Evolutionary conservation across 495 filamentous ascomycete species (phyloP), one percentile per base, ranked within the genome.

Genomic region (Penicillium paradoxum): DNA sequence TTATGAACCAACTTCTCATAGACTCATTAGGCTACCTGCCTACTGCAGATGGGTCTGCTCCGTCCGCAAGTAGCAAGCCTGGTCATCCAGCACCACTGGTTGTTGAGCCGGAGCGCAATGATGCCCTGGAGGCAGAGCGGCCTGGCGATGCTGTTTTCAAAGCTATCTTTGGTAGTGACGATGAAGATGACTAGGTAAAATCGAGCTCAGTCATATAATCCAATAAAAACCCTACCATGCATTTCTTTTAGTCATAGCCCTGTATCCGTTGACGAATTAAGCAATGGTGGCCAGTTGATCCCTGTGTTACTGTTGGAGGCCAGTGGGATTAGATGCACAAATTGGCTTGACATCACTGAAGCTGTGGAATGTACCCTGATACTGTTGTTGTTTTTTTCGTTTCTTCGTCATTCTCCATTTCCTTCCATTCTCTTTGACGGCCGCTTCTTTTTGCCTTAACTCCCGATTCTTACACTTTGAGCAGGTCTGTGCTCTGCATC

Each of bases 121-220:
- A 93, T 53, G 92, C 93, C 13, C 61, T 98, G 25, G 91, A 95
- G 58, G 88, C 79, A 0, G 79, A 86, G 57, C 83, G 84, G 50
- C 89, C 91, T 4, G 86, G 85, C 2, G 92, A 96, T 41, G 90
- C 86, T n/a, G 85, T 97, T 3, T 95, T 98, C 62, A 88, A 84
- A 65, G 90, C 90, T 18, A 90, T 98, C 14, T 98, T 98, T 76
- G 93, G 92, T 8, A 89, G 88, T 68, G 83, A 86, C 64, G 88
- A 86, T 49, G 87, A 89, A 59, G 86, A 91, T 55, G 86, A 89
- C 5, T 42, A 27, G 24, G 24, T 27, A 51, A n/a, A 43, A 34
- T 18, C 22, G 3, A 22, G 36, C 14, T 15, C 39, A 15, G 14
- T 18, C 7, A 24, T 13, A 18, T 25, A 11, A 38, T 38, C 10